phyloP scores from a whole-genome alignment of 2,329 filamentous ascomycete genomes.

The Pestalotiopsis sp. region DNA sequence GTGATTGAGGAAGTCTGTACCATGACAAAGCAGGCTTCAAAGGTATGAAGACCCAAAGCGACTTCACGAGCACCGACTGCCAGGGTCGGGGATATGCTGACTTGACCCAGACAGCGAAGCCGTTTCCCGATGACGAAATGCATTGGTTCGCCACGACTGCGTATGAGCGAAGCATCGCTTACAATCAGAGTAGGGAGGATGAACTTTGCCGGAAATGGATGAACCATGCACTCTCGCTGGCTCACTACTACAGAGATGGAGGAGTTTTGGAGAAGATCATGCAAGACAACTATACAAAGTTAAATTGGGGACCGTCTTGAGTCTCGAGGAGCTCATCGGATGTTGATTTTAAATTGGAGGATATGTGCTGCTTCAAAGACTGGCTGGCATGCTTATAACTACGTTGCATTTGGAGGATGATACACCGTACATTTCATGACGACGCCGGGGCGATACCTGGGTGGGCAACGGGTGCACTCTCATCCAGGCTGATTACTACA shows the following conservation, averaged over 20 bases:
- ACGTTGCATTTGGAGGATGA: too few species aligned
- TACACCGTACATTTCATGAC: too few species aligned
- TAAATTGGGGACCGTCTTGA: slow-evolving; percentile 33
- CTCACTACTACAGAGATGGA: slow-evolving; percentile 59
- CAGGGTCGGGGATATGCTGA: slow-evolving; percentile 10
- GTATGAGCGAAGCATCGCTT: slow-evolving; percentile 73
- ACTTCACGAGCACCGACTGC: too few species aligned
- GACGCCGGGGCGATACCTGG: too few species aligned
- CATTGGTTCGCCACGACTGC: slow-evolving; percentile 74
- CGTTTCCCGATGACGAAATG: slow-evolving; percentile 69
- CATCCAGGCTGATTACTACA: too few species aligned
- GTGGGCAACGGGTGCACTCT: too few species aligned
- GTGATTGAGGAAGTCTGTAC: slow-evolving; percentile 66
- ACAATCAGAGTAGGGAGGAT: slow-evolving; percentile 59
- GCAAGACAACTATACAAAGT: slow-evolving; percentile 44
- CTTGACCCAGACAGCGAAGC: slow-evolving; percentile 37
- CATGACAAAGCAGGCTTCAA: slow-evolving; percentile 53
- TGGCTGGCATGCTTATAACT: too few species aligned
- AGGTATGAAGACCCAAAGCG: slow-evolving; percentile 39
- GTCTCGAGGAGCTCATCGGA: too few species aligned
- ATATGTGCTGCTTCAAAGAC: too few species aligned
- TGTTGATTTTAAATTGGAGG: too few species aligned
- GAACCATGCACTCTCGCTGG: slow-evolving; percentile 63
- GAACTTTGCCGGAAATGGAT: slow-evolving; percentile 63
- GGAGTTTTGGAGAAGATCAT: slow-evolving; percentile 48